These are phyloP conservation scores for Chaetomiaceae sp. DNA, from an alignment of 2,329 filamentous ascomycete genomes.

Conservation along the genomic window DNA sequence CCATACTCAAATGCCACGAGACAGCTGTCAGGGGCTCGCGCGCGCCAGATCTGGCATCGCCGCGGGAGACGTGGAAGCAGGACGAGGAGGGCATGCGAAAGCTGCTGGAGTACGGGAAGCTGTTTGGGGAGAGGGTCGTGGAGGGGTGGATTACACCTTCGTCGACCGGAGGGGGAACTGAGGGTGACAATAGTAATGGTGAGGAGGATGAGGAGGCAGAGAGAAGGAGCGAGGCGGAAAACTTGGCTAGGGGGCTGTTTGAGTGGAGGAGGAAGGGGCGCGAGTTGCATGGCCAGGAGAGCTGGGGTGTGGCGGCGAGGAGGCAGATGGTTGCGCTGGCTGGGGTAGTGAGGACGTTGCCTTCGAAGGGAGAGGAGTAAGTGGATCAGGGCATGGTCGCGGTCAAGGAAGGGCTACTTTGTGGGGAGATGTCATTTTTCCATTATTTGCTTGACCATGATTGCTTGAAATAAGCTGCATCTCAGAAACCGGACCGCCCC, in stretches of 20 bases:
- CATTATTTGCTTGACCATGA: not conserved
- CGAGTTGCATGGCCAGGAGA: conserved; percentile 10
- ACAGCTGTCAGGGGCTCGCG: conserved; percentile 28
- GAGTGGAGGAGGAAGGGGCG: conserved; percentile 28
- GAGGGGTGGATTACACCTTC: conserved; percentile 24
- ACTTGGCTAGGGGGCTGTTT: conserved; percentile 31
- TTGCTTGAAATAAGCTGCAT: not conserved
- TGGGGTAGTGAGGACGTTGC: conserved; percentile 15
- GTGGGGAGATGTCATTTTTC: not conserved
- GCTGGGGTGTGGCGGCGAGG: conserved; percentile 21
- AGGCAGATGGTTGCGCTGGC: conserved; percentile 23
- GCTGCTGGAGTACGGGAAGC: conserved; percentile 31
- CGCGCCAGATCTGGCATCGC: conserved; percentile 26
- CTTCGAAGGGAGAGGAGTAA: not conserved
- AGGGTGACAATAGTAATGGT: conserved; percentile 1
- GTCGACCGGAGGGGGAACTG: conserved; percentile 2
- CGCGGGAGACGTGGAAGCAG: conserved; percentile 31
- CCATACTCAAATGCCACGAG: conserved; percentile 31
- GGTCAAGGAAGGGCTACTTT: not conserved
- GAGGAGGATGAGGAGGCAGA: conserved; percentile 5
- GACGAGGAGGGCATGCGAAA: conserved; percentile 33
- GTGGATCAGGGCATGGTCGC: no score
- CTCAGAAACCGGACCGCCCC: no score
- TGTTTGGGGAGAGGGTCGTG: conserved; percentile 30
- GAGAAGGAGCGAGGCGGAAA: conserved; percentile 25